These are phyloP conservation scores for Coemansia sp. DNA, from an alignment of 192 early-diverging fungal species.

Conservation along the genomic window DNA sequence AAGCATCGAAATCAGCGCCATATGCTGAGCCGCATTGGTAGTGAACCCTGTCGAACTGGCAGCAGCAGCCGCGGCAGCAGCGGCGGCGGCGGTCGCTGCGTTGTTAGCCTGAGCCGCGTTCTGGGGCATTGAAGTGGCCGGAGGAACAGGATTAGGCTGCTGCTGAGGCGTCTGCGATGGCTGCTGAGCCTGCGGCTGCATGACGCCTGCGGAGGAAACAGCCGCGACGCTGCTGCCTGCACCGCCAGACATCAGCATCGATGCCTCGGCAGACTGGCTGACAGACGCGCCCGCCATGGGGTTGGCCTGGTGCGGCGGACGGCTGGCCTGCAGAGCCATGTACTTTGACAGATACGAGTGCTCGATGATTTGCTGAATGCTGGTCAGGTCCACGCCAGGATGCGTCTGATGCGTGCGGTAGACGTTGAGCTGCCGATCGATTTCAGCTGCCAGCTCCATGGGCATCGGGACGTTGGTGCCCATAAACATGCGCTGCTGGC, in stretches of 20 bases:
- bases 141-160: not conserved
- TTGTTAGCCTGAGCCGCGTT: not conserved
- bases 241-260: not conserved
- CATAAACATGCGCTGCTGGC: conserved; percentile 28
- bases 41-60: conserved; percentile 1
- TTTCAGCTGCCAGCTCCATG: conserved; percentile 18
- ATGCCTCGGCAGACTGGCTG: not conserved
- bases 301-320: conserved; percentile 2
- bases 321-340: conserved; percentile 3
- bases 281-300: not conserved
- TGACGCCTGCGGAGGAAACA: not conserved
- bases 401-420: conserved; percentile 14
- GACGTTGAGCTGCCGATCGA: conserved; percentile 24
- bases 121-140: not conserved
- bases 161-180: not conserved
- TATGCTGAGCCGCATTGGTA: conserved; percentile 21
- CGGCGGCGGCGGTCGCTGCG: not conserved
- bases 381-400: conserved; percentile 4
- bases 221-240: not conserved
- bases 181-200: conserved; percentile 10
- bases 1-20: conserved; percentile 28
- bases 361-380: conserved; percentile 19
- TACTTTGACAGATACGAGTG: conserved; percentile 16
- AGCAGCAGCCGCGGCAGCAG: not conserved
- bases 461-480: conserved; percentile 32